A percentile compares a stretch with the other conserved stretches of the same genome.
Conservation (phyloP, 768 basidiomycete species). For the Boletus patriciae region DNA sequence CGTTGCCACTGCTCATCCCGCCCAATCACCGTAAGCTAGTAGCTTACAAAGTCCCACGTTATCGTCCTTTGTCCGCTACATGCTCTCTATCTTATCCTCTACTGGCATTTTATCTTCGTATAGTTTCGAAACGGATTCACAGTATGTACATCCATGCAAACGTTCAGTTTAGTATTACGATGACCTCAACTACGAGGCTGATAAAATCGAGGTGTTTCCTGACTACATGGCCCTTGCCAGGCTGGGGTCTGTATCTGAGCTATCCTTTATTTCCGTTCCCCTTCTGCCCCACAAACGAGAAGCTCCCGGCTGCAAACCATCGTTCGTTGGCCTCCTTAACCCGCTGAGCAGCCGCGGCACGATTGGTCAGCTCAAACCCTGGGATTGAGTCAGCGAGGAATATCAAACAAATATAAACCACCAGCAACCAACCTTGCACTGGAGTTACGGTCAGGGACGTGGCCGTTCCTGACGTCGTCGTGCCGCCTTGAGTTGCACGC, state of each 20-base stretch:
- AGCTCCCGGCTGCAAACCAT: slow-evolving; percentile 90
- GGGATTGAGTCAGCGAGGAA: slow-evolving; percentile 16
- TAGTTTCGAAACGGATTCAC: slow-evolving; percentile 13
- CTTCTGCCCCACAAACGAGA: slow-evolving; percentile 72
- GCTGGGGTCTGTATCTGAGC: neutral
- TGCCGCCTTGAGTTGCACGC: slow-evolving; percentile 60
- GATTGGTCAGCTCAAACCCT: slow-evolving; percentile 94
- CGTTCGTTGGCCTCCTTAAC: slow-evolving; percentile 96
- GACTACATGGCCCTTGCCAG: neutral
- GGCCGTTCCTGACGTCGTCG: slow-evolving; percentile 72
- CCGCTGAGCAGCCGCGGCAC: slow-evolving; percentile 76
- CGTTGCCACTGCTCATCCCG: slow-evolving; percentile 50
- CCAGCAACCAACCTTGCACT: slow-evolving; percentile 69
- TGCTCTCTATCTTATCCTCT: slow-evolving; percentile 1
- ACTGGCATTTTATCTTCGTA: slow-evolving; percentile 20
- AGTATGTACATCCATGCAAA: slow-evolving; percentile 15
- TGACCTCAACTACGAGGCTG: neutral
- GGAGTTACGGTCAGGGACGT: slow-evolving; percentile 95
- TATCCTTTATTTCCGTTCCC: slow-evolving; percentile 41
- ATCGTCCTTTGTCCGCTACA: neutral
- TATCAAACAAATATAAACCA: neutral
- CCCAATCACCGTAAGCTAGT: slow-evolving; percentile 26
- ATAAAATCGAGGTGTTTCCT: neutral
- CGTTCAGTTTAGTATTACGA: slow-evolving; percentile 3
- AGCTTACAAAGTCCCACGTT: neutral